phyloP scores from a whole-genome alignment of 345 rosid species.

The Triadica sebifera region DNA sequence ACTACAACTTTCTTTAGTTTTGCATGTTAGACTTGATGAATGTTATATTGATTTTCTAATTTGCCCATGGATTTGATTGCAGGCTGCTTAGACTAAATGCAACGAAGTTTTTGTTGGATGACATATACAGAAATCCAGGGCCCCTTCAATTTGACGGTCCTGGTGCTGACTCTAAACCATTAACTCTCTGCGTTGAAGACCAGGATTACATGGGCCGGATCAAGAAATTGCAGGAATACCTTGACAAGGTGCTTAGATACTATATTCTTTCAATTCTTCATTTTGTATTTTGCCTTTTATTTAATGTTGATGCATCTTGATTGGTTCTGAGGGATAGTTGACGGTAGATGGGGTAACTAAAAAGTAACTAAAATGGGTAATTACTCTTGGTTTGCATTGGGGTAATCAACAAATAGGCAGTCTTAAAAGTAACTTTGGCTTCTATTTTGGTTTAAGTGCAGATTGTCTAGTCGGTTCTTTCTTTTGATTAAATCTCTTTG shows the following conservation, averaged over 20 bases:
- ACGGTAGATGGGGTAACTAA: background rate
- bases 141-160: constrained; percentile 97
- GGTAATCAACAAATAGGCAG: background rate
- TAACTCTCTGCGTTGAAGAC: constrained; percentile 86
- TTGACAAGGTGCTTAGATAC: constrained; percentile 58
- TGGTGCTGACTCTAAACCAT: constrained; percentile 87
- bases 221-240: constrained; percentile 81
- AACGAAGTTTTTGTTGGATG: constrained; percentile 74
- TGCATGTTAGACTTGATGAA: background rate
- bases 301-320: background rate
- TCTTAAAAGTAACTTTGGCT: background rate
- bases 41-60: background rate
- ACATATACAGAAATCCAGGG: constrained; percentile 93
- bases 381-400: too few relatives aligned
- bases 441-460: background rate
- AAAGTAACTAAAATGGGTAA: too few relatives aligned
- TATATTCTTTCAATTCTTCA: background rate
- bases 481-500: background rate
- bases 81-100: constrained; percentile 83
- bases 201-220: constrained; percentile 99
- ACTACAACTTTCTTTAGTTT: background rate
- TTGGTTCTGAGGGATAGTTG: background rate
- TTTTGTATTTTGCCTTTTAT: background rate
- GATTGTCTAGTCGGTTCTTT: background rate
- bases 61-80: constrained; percentile 21